A percentile compares a stretch with the other conserved stretches of the same genome.
Conservation (phyloP, 768 basidiomycete species). For the Pleurotus pulmonarius region DNA sequence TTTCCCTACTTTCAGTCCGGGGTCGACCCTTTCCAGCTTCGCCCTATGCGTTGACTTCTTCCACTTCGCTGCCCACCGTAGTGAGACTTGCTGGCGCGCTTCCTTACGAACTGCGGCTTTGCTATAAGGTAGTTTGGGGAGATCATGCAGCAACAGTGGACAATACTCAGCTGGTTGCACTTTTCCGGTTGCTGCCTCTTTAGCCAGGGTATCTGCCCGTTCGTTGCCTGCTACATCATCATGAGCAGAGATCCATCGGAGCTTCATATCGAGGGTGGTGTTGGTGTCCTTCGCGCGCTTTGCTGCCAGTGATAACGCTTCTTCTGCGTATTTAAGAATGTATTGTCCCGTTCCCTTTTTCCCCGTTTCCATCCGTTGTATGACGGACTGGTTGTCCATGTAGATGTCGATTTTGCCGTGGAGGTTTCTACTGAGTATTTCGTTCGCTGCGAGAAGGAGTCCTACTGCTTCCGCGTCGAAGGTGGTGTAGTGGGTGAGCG, state of each 20-base stretch:
- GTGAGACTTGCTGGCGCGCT: no score
- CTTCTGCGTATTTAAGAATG: not conserved
- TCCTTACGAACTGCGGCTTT: no score
- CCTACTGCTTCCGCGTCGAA: constrained; percentile 20
- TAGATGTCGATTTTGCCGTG: constrained; percentile 8
- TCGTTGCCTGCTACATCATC: constrained; percentile 15
- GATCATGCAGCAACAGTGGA: not conserved
- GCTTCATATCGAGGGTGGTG: constrained; percentile 1
- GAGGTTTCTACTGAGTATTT: constrained; percentile 4
- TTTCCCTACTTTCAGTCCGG: not conserved
- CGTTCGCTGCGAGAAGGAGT: constrained; percentile 11
- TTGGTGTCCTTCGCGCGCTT: not conserved
- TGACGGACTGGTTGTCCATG: constrained; percentile 14
- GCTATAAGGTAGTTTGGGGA: no score
- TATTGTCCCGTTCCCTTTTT: constrained; percentile 1
- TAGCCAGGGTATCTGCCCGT: constrained; percentile 20
- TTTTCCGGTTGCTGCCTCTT: constrained; percentile 10
- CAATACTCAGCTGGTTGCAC: not conserved
- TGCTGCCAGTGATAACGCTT: not conserved
- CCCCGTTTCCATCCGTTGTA: not conserved
- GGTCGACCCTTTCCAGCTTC: not conserved
- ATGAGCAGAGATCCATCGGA: constrained; percentile 24
- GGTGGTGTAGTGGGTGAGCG: constrained; percentile 13
- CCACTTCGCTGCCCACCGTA: not conserved
- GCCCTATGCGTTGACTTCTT: not conserved